Evolutionary conservation across 495 filamentous ascomycete genomes (phyloP).

Genomic region (Aspergillus sparsus): DNA sequence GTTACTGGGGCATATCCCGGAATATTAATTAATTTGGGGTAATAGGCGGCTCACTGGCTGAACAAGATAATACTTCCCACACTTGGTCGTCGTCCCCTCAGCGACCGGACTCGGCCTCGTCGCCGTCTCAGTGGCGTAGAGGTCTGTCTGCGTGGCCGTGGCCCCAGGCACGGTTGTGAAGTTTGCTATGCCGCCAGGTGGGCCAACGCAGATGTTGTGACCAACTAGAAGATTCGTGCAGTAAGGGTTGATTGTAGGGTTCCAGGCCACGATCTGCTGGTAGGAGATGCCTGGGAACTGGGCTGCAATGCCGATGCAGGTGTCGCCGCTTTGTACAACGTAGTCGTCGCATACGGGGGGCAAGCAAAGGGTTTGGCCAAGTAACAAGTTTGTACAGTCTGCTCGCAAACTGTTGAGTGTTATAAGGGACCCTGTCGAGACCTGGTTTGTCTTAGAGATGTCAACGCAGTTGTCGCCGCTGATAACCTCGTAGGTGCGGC

Average conservation of each 20-base stretch:
- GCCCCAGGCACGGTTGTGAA: slow-evolving; percentile 5
- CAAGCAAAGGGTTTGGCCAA: slow-evolving; percentile 3
- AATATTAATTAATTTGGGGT: too few relatives aligned
- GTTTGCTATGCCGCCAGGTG: neutral
- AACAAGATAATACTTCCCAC: slow-evolving; percentile 4
- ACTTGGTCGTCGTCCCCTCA: neutral
- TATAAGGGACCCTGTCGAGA: neutral
- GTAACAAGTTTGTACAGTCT: slow-evolving; percentile 1
- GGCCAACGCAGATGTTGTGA: slow-evolving; percentile 7
- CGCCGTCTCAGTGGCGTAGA: slow-evolving; percentile 4
- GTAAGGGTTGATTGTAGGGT: slow-evolving; percentile 2
- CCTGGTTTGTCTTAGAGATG: neutral
- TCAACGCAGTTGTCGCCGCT: slow-evolving; percentile 4
- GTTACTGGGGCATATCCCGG: neutral
- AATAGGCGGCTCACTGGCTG: neutral
- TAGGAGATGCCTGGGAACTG: slow-evolving; percentile 3
- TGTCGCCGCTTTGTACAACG: neutral
- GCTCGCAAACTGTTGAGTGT: slow-evolving; percentile 1
- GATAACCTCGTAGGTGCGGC: slow-evolving; percentile 6
- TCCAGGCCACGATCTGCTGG: slow-evolving; percentile 1
- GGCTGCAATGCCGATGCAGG: slow-evolving; percentile 1
- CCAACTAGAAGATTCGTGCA: neutral
- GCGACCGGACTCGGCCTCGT: neutral
- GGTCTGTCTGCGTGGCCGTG: slow-evolving; percentile 3
- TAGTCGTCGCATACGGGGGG: slow-evolving; percentile 1